A percentile compares a stretch with the other conserved stretches of the same genome.
Conservation (phyloP, 352 stramenopile species). For the Phytophthora citrophthora region DNA sequence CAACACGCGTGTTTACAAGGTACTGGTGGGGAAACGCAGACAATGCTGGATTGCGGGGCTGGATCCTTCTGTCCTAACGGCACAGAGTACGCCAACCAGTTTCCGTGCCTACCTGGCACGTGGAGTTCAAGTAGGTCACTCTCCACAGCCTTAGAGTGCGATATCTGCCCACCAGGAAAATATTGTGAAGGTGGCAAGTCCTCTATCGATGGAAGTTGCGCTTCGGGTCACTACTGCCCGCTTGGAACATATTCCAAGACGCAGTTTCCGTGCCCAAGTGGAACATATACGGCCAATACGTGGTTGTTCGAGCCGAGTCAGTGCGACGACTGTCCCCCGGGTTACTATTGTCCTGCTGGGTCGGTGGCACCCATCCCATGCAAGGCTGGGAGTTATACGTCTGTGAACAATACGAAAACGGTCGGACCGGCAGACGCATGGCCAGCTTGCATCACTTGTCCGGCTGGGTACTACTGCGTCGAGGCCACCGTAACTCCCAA, state of each 20-base stretch:
- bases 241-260: conserved; percentile 68
- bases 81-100: conserved; percentile 71
- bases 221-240: conserved; percentile 90
- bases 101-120: conserved; percentile 84
- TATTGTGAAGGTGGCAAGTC: conserved; percentile 89
- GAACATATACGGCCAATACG: conserved; percentile 81
- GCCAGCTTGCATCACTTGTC: conserved; percentile 76
- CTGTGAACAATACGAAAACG: conserved; percentile 71
- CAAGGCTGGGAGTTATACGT: conserved; percentile 78
- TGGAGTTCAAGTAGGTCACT: conserved; percentile 86
- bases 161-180: conserved; percentile 80
- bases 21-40: conserved; percentile 71
- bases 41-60: conserved; percentile 71
- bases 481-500: conserved; percentile 61
- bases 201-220: conserved; percentile 74
- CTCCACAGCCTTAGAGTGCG: conserved; percentile 67
- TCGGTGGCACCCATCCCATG: conserved; percentile 70
- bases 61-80: conserved; percentile 88
- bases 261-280: conserved; percentile 83
- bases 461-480: conserved; percentile 84
- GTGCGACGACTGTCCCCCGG: conserved; percentile 80
- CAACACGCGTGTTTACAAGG: conserved; percentile 75
- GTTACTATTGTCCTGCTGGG: conserved; percentile 74
- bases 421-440: conserved; percentile 63
- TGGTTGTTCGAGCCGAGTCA: conserved; percentile 78